Conservation (phyloP, 306 rosid species). For the Glycine soja region DNA sequence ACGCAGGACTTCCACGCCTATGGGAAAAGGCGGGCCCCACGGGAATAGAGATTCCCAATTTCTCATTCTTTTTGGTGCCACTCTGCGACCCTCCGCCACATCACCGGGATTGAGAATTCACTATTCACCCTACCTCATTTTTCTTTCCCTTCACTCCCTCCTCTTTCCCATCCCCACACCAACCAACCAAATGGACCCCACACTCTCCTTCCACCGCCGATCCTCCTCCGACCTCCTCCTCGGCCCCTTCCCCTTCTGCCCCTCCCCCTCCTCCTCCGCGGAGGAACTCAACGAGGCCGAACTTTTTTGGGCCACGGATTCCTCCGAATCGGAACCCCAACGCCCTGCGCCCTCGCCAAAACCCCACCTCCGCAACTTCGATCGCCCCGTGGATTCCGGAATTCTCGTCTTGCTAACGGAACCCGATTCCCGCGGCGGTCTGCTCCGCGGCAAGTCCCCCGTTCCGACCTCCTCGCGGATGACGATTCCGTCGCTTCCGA, state of each 20-base stretch:
- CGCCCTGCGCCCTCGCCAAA: neutral
- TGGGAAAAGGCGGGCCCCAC: neutral
- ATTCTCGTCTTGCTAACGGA: constrained; percentile 64
- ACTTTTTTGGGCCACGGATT: constrained; percentile 71
- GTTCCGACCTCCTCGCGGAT: constrained; percentile 42
- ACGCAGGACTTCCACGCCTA: neutral
- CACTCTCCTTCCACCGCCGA: constrained; percentile 57
- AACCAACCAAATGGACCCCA: constrained; percentile 60
- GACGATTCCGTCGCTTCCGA: constrained; percentile 65
- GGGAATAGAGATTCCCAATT: neutral
- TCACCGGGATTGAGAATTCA: constrained; percentile 16
- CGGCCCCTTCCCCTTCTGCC: constrained; percentile 50
- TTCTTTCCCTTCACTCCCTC: too few species aligned
- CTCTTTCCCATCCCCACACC: neutral
- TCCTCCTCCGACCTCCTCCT: constrained; percentile 70
- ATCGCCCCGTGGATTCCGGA: constrained; percentile 58
- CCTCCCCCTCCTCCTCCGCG: constrained; percentile 30
- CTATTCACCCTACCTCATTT: neutral
- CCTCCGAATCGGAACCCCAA: constrained; percentile 48
- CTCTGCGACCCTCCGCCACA: constrained; percentile 64
- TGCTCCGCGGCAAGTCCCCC: constrained; percentile 58
- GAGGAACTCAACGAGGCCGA: constrained; percentile 82
- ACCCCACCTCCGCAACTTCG: constrained; percentile 35
- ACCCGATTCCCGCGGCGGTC: constrained; percentile 20
- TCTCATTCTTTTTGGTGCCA: neutral